Evolutionary conservation across 495 filamentous ascomycete genomes (phyloP), one percentile per base, ranked within the genome.

Genomic region (Rhypophila decipiens): DNA sequence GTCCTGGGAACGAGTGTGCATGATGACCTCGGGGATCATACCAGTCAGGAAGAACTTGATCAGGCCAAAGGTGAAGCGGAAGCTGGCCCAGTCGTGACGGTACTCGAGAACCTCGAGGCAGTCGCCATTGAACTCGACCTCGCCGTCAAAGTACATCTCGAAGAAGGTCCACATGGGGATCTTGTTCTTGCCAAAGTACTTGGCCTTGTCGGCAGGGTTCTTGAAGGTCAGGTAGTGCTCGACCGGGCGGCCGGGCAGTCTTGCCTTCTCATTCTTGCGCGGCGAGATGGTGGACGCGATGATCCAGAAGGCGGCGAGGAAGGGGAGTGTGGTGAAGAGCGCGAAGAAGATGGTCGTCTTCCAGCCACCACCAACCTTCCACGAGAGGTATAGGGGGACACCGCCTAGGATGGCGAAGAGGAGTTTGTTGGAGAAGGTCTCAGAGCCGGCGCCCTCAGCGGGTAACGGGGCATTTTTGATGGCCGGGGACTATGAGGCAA

Each of bases 221-320:
- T 88, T 85, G 76, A 95, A 95, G 34, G 78, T 80, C 53, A 95
- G 76, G 65, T 94, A 94, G 67, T 87, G 76, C 66, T 93, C 87
- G 49, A 95, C 74, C 24, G 86, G 85, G 44, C 82, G 85, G 52
- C 87, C 88, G 38, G 88, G 84, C 47, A 77, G 74, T 50, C 69
- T 82, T 58, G 75, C 88, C 61, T 90, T 91, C 61, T 89, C 84
- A 54, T 85, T 90, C 64, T 75, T 85, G 53, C 86, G 82, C 2
- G 87, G 84, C 27, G 81, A 82, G 54, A 79, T 72, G 53, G 68
- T 65, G 13, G 88, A 91, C 33, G 70, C 63, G 43, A 77, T 56
- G 51, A 80, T 71, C 88, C 88, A 94, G 71, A 83, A 90, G 35
- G 59, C 76, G 41, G 77, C 72, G 18, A 94, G 72, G 51, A 91